Percentiles rank a stretch among this genome's conserved stretches.
Conservation (phyloP, 2,329 filamentous ascomycete species). For the Sclerotinia borealis region DNA sequence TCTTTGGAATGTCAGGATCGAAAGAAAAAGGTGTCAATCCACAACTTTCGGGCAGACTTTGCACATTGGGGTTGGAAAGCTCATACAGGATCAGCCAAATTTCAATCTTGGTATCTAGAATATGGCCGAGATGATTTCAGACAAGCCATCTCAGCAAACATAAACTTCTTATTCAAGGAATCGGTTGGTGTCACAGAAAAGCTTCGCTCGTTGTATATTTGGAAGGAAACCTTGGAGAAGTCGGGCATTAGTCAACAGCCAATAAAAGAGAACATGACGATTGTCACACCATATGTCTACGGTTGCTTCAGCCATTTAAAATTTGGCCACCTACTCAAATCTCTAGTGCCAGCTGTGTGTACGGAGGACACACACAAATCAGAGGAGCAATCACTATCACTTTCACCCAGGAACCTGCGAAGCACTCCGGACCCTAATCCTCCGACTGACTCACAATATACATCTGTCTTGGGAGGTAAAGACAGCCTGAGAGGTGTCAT, state of each 20-base stretch:
- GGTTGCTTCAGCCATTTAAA: constrained; percentile 58
- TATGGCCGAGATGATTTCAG: constrained; percentile 57
- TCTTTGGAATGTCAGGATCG: constrained; percentile 16
- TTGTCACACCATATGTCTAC: constrained; percentile 66
- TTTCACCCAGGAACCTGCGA: constrained; percentile 4
- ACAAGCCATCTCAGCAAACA: constrained; percentile 50
- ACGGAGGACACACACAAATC: constrained; percentile 25
- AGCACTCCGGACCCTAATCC: neutral
- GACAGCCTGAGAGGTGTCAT: neutral
- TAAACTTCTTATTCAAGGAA: constrained; percentile 62
- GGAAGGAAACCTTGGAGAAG: constrained; percentile 33
- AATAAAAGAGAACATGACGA: constrained; percentile 40
- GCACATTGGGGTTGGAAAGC: constrained; percentile 44
- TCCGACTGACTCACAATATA: neutral
- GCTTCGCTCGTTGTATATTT: constrained; percentile 31
- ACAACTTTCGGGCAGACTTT: constrained; percentile 54
- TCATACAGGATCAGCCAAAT: constrained; percentile 39
- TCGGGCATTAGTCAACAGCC: constrained; percentile 29
- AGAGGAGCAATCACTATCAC: neutral
- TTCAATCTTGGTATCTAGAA: constrained; percentile 50
- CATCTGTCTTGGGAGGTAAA: neutral
- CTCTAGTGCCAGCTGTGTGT: constrained; percentile 27
- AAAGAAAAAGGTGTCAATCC: constrained; percentile 40
- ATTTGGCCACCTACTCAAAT: constrained; percentile 48
- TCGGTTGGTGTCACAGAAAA: constrained; percentile 38